Evolutionary conservation across 495 filamentous ascomycete genomes (phyloP).

Genomic region (Penicillium lividum): DNA sequence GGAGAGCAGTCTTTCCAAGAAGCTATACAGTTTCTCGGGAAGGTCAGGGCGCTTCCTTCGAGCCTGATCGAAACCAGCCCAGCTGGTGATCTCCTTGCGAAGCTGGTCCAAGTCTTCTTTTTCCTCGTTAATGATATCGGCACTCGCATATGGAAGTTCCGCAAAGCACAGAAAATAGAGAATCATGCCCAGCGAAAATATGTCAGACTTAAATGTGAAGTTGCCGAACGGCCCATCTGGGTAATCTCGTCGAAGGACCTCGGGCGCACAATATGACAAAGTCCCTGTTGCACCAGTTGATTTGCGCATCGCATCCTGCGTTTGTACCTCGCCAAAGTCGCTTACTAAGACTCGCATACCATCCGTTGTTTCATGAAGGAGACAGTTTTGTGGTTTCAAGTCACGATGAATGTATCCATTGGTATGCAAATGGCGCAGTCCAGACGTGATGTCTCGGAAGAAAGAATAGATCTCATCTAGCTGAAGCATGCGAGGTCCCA

Average conservation of each 20-base stretch:
- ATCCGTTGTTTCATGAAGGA: slow-evolving; percentile 74
- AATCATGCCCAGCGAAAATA: slow-evolving; percentile 97
- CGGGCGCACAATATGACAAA: slow-evolving; percentile 95
- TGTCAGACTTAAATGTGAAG: slow-evolving; percentile 93
- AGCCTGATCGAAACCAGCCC: slow-evolving; percentile 82
- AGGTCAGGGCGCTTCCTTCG: slow-evolving; percentile 73
- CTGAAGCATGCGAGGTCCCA: slow-evolving; percentile 63
- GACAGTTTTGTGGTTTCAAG: slow-evolving; percentile 92
- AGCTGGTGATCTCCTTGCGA: slow-evolving; percentile 80
- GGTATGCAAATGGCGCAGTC: slow-evolving; percentile 85
- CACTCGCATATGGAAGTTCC: slow-evolving; percentile 78
- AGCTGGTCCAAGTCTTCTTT: slow-evolving; percentile 86
- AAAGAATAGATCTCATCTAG: slow-evolving; percentile 96
- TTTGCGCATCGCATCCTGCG: slow-evolving; percentile 72
- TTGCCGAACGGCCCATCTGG: slow-evolving; percentile 76
- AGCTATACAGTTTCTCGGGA: slow-evolving; percentile 81
- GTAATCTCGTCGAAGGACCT: slow-evolving; percentile 73
- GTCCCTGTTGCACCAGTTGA: slow-evolving; percentile 95
- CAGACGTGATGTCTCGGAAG: slow-evolving; percentile 93
- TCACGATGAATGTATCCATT: slow-evolving; percentile 96
- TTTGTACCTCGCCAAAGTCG: slow-evolving; percentile 95
- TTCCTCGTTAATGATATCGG: slow-evolving; percentile 85
- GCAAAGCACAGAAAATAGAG: slow-evolving; percentile 97
- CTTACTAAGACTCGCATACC: slow-evolving; percentile 82
- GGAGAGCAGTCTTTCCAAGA: slow-evolving; percentile 77